Percentiles rank a stretch among this genome's conserved stretches.
Evolutionary conservation across 1,139 yeast species (phyloP).

Genomic region (Maudiozyma humilis): DNA sequence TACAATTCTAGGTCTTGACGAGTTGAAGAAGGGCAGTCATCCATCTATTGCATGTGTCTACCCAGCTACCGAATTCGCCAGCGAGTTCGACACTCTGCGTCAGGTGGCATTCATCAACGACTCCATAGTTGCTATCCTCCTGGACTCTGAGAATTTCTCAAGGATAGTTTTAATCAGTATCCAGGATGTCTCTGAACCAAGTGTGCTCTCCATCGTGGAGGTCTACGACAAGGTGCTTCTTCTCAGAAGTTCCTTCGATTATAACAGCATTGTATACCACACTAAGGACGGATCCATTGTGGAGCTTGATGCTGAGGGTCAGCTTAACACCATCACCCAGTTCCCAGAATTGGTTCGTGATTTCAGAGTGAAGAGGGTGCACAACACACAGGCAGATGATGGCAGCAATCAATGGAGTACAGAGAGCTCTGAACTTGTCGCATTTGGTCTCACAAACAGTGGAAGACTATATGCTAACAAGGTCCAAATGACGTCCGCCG

Average conservation of each 20-base stretch:
- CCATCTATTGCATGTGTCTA: conserved; percentile 41
- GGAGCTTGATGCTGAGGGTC: conserved; percentile 33
- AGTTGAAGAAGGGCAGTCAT: conserved; percentile 36
- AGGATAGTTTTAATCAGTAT: conserved; percentile 45
- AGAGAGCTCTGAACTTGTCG: conserved; percentile 33
- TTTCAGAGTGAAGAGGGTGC: conserved; percentile 41
- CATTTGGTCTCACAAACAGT: conserved; percentile 62
- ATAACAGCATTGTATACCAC: conserved; percentile 47
- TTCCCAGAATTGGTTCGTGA: conserved; percentile 69
- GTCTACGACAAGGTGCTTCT: conserved; percentile 46
- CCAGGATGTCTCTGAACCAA: conserved; percentile 37
- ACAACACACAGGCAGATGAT: conserved; percentile 11
- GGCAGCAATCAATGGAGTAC: conserved; percentile 29
- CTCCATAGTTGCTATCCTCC: conserved; percentile 44
- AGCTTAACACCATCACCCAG: conserved; percentile 35
- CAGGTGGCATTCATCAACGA: conserved; percentile 56
- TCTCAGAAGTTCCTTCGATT: conserved; percentile 49
- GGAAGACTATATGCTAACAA: conserved; percentile 70
- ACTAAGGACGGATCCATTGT: conserved; percentile 56
- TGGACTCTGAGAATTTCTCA: conserved; percentile 45
- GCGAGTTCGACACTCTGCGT: conserved; percentile 43
- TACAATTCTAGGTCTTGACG: conserved; percentile 32
- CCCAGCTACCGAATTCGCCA: conserved; percentile 34
- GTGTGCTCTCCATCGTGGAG: conserved; percentile 37
- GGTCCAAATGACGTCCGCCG: conserved; percentile 59